A percentile compares a stretch with the other conserved stretches of the same genome.
Evolutionary conservation across 805 yeast species (phyloP).

Genomic region (Danielozyma ontarioensis): DNA sequence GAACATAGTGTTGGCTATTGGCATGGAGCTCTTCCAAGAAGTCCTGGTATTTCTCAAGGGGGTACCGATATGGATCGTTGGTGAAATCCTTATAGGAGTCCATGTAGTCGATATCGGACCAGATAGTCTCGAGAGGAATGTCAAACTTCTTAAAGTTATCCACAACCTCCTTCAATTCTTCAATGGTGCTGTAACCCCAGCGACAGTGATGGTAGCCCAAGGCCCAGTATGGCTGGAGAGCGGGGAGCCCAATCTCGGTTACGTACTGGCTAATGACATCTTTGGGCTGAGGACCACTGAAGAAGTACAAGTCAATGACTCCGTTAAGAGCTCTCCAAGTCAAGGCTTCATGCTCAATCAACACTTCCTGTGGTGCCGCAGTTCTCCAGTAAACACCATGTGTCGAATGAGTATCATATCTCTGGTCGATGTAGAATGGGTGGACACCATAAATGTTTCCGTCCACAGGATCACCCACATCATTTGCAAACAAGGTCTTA

Average conservation of each 20-base stretch:
- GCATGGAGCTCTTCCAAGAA: constrained; percentile 14
- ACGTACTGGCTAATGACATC: constrained; percentile 19
- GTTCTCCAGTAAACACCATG: constrained; percentile 29
- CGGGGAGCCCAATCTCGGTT: constrained; percentile 16
- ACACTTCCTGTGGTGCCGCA: constrained; percentile 22
- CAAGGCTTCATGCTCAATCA: constrained; percentile 17
- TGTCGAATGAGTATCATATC: constrained; percentile 15
- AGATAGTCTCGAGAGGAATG: constrained; percentile 19
- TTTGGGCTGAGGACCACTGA: constrained; percentile 17
- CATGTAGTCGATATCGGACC: constrained; percentile 23
- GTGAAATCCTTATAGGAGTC: constrained; percentile 21
- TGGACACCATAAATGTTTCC: constrained; percentile 28
- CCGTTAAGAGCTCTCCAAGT: constrained; percentile 26
- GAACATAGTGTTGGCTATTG: constrained; percentile 18
- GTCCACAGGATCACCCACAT: constrained; percentile 19
- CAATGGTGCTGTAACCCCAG: constrained; percentile 18
- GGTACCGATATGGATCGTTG: constrained; percentile 16
- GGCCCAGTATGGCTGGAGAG: constrained; percentile 22
- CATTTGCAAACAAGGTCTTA: constrained; percentile 24
- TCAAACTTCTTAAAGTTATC: constrained; percentile 11
- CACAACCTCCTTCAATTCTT: constrained; percentile 12
- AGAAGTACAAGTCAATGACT: constrained; percentile 21
- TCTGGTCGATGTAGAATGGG: constrained; percentile 25
- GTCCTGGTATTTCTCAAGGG: constrained; percentile 9
- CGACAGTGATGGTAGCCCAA: constrained; percentile 22